Evolutionary conservation across 495 filamentous ascomycete species (phyloP).

Genomic region (Aspergillus cavernicola): DNA sequence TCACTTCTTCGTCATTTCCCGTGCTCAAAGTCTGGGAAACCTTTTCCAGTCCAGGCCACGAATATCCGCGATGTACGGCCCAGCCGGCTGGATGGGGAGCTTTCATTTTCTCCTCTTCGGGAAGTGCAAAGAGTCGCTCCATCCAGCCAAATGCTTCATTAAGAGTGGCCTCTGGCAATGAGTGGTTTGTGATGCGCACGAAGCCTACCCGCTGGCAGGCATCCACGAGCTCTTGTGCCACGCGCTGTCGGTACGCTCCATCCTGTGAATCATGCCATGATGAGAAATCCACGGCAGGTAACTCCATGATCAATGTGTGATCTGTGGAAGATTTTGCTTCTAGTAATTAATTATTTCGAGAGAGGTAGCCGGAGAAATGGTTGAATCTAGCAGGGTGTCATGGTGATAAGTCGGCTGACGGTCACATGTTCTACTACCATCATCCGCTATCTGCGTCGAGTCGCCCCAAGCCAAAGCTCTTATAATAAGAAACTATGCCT

Average conservation of each 20-base stretch:
- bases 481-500: neutral
- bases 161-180: slow-evolving; percentile 40
- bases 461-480: neutral
- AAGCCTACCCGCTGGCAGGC: slow-evolving; percentile 58
- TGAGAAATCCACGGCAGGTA: slow-evolving; percentile 55
- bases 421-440: slow-evolving; percentile 15
- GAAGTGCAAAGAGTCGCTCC: slow-evolving; percentile 43
- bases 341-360: neutral
- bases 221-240: slow-evolving; percentile 46
- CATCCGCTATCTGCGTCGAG: neutral
- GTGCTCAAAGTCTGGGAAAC: slow-evolving; percentile 55
- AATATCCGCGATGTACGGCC: slow-evolving; percentile 60
- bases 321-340: neutral
- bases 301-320: slow-evolving; percentile 18
- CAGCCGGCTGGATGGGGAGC: slow-evolving; percentile 60
- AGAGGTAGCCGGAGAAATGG: too few relatives aligned
- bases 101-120: slow-evolving; percentile 43
- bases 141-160: slow-evolving; percentile 55
- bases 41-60: slow-evolving; percentile 62
- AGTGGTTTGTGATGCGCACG: slow-evolving; percentile 56
- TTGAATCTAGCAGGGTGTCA: neutral
- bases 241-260: slow-evolving; percentile 29
- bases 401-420: neutral
- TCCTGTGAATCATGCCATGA: slow-evolving; percentile 30
- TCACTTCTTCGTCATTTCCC: slow-evolving; percentile 35